Evolutionary conservation across 148 eudicot species (phyloP).

Genomic region (Rhododendron vialii): DNA sequence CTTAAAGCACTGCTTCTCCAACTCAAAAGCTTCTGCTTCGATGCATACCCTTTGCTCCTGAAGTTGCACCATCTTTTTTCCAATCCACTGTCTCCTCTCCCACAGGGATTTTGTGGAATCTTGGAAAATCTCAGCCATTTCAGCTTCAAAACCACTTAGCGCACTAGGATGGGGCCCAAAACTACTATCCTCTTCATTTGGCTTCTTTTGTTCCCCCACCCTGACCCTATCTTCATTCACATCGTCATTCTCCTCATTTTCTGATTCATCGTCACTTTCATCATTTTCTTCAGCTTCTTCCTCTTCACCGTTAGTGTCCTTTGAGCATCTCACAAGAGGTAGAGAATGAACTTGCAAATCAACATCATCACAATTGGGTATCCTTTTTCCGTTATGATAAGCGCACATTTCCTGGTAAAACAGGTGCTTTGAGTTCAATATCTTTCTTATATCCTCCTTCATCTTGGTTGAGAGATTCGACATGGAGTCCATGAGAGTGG

Average conservation of each 20-base stretch:
- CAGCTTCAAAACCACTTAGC: constrained; percentile 22
- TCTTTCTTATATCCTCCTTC: constrained; percentile 60
- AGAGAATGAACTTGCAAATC: constrained; percentile 39
- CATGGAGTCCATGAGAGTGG: constrained; percentile 55
- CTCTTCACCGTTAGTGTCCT: constrained; percentile 31
- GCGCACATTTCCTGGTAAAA: constrained; percentile 79
- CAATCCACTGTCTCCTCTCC: constrained; percentile 30
- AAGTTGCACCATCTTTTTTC: constrained; percentile 35
- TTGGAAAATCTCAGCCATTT: constrained; percentile 26
- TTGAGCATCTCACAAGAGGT: constrained; percentile 23
- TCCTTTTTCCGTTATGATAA: constrained; percentile 56
- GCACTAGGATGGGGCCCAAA: constrained; percentile 16
- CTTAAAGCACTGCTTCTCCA: constrained; percentile 47
- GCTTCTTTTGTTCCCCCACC: constrained; percentile 20
- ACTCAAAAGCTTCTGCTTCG: constrained; percentile 41
- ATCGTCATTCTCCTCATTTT: constrained; percentile 25
- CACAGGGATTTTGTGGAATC: constrained; percentile 30
- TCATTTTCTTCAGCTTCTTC: constrained; percentile 36
- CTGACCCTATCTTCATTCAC: constrained; percentile 17
- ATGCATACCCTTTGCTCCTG: constrained; percentile 40
- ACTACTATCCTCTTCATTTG: constrained; percentile 17
- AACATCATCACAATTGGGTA: constrained; percentile 44
- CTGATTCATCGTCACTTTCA: constrained; percentile 45
- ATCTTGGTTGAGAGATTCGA: constrained; percentile 42
- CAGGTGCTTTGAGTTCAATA: constrained; percentile 66